A percentile compares a stretch with the other conserved stretches of the same genome.
Evolutionary conservation across 768 basidiomycete genomes (phyloP).

Genomic region (Suillus clintonianus): DNA sequence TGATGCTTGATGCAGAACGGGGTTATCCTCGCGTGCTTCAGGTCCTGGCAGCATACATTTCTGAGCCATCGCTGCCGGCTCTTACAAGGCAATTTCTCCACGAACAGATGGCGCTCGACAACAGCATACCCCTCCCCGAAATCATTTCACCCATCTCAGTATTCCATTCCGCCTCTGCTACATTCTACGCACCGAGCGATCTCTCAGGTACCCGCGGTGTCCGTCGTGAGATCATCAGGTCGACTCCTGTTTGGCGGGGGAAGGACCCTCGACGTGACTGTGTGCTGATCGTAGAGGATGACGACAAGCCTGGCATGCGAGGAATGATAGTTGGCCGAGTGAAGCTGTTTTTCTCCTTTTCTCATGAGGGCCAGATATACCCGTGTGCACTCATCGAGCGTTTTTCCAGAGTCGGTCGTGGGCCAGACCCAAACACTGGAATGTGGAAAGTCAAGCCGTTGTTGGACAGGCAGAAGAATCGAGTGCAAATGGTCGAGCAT

Average conservation of each 20-base stretch:
- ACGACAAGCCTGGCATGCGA: slow-evolving; percentile 21
- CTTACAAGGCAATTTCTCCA: no score
- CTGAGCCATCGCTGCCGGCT: no score
- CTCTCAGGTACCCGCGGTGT: no score
- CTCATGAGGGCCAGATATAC: slow-evolving; percentile 12
- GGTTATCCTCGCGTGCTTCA: no score
- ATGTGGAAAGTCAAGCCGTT: slow-evolving; percentile 11
- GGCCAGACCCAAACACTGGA: slow-evolving; percentile 22
- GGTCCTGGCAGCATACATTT: no score
- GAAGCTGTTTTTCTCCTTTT: slow-evolving; percentile 30
- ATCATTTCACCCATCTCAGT: no score
- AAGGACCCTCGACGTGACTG: slow-evolving; percentile 13
- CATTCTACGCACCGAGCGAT: no score
- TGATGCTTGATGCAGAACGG: no score
- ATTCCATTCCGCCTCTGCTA: no score
- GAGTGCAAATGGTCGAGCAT: slow-evolving; percentile 24
- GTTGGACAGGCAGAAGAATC: not conserved
- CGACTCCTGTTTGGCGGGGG: slow-evolving; percentile 15
- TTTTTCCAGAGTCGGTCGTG: slow-evolving; percentile 19
- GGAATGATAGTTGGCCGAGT: slow-evolving; percentile 25
- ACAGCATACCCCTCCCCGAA: no score
- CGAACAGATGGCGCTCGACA: no score
- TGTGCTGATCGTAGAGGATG: slow-evolving; percentile 22
- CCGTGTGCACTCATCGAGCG: slow-evolving; percentile 34
- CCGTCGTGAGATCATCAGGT: slow-evolving; percentile 17